Conservation (phyloP, 768 basidiomycete genomes). For the Hygrocybe coccinea region DNA sequence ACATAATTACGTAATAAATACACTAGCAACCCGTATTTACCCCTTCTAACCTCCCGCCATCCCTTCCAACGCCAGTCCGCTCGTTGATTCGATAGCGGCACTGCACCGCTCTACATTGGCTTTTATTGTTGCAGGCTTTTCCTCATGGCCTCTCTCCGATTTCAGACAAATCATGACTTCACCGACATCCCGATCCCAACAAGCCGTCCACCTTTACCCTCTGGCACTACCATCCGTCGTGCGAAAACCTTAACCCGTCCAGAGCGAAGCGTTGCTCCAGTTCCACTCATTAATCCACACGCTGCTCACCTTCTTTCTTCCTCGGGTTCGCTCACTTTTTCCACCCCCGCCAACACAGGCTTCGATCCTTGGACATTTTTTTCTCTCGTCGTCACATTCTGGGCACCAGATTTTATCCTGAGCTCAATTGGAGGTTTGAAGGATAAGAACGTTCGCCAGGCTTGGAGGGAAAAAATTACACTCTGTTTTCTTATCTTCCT, state of each 20-base stretch:
- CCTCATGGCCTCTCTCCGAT: constrained; percentile 46
- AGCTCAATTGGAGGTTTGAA: constrained; percentile 72
- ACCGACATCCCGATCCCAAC: constrained; percentile 69
- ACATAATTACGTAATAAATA: not conserved
- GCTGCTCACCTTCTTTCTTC: constrained; percentile 37
- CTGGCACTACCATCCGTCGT: constrained; percentile 65
- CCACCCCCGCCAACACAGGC: constrained; percentile 16
- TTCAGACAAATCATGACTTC: constrained; percentile 47
- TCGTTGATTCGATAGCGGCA: constrained; percentile 5
- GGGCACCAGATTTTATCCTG: constrained; percentile 81
- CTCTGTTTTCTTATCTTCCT: constrained; percentile 82
- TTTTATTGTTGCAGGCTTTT: not conserved
- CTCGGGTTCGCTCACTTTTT: constrained; percentile 29
- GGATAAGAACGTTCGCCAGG: constrained; percentile 73
- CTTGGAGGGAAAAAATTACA: constrained; percentile 97
- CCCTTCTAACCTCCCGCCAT: not conserved
- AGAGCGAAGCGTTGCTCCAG: constrained; percentile 89
- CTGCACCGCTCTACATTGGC: not conserved
- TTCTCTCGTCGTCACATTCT: constrained; percentile 77
- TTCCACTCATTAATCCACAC: constrained; percentile 88
- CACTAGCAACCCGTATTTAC: not conserved
- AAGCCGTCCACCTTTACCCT: constrained; percentile 41
- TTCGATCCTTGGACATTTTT: constrained; percentile 74
- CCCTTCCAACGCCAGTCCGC: not conserved
- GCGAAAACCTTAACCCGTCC: constrained; percentile 96